phyloP scores from a whole-genome alignment of 2,329 filamentous ascomycete genomes.

The Penicillium vulpinum region DNA sequence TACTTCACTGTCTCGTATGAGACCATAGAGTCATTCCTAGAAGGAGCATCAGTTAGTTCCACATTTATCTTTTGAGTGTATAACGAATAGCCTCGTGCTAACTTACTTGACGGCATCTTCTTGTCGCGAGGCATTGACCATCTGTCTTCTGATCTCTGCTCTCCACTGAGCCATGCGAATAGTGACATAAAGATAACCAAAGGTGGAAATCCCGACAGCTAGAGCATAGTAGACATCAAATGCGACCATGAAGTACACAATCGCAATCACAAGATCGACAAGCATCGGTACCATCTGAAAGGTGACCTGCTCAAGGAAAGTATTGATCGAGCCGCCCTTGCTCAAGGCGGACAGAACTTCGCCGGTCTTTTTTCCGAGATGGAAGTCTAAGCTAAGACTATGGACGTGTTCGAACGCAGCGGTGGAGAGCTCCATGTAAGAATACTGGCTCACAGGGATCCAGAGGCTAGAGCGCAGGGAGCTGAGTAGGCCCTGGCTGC shows the following conservation, averaged over 20 bases:
- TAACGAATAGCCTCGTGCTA: neutral
- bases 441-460: constrained; percentile 97
- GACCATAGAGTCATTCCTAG: constrained; percentile 88
- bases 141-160: constrained; percentile 84
- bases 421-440: constrained; percentile 89
- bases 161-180: constrained; percentile 94
- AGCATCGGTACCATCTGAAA: constrained; percentile 96
- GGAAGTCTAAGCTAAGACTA: constrained; percentile 90
- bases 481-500: constrained; percentile 81
- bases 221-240: constrained; percentile 91
- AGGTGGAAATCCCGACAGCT: constrained; percentile 85
- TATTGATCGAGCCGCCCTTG: constrained; percentile 94
- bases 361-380: constrained; percentile 92
- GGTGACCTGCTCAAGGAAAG: constrained; percentile 92
- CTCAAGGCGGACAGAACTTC: constrained; percentile 94
- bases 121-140: constrained; percentile 92
- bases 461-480: constrained; percentile 80
- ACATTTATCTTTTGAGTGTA: neutral
- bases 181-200: constrained; percentile 94
- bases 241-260: constrained; percentile 72
- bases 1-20: constrained; percentile 97
- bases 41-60: neutral
- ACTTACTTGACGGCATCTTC: constrained; percentile 88
- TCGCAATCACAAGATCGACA: constrained; percentile 80
- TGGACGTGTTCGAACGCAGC: constrained; percentile 98